Evolutionary conservation across 2,329 filamentous ascomycete genomes (phyloP), one percentile per base, ranked within the genome.

Genomic region (Colletotrichum costaricense): DNA sequence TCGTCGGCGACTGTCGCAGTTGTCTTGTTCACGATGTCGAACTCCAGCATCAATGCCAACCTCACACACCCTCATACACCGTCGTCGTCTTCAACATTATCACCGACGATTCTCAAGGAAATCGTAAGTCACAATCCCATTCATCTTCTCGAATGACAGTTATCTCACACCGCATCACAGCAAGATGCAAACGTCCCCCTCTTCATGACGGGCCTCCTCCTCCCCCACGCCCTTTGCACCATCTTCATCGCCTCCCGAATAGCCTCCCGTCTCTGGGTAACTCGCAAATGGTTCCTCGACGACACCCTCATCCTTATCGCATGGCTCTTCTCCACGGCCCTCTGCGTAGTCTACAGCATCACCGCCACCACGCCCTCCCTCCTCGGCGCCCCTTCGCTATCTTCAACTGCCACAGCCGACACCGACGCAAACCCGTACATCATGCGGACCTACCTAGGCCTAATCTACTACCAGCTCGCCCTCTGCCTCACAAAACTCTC

Each of bases 401-500:
- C 74, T 60, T 64, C 59, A 12, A 58, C 74, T 63, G 63, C 62
- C 7, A 56, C 54, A 6, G 49, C 75, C 5, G 63, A 69, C 8
- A 57, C 54, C 38, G 73, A 72, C 33, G 64, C 72, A 6, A 76
- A 77, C 64, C 75, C 77, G 1, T 81, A 81, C 73, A 75, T 80
- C 11, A 75, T 81, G 66, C 77, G 79, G 63, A 79, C 79, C 19
- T 82, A 82, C 75, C 76, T 79, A 14, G 78, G 79, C 8, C 77
- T 82, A n/a, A 78, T 82, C 57, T 81, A 84, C 55, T 84, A 84
- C 76, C 81, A 85, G 59, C 66, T 82, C 5, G 80, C 79, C 69
- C 78, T 84, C 11, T 80, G 79, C 69, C 74, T 86, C 16, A 83
- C 83, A 22, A 86, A 85, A 71, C 75, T 85, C 1, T 81, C 82